Evolutionary conservation across 257 asterid genomes (phyloP).

Genomic region (Phtheirospermum japonicum): DNA sequence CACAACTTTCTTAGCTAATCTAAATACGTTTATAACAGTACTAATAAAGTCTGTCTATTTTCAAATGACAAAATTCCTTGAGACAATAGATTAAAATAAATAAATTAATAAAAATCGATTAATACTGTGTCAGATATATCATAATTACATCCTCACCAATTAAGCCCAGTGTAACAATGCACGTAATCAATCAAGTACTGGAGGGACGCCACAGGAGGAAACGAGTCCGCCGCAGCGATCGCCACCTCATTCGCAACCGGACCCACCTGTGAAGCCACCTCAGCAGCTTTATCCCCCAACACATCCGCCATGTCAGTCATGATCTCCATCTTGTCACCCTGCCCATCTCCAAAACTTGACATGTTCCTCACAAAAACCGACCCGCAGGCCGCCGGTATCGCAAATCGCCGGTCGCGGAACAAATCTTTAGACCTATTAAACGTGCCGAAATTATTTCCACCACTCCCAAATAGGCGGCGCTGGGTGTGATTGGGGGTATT

Average conservation of each 20-base stretch:
- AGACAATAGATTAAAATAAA: not conserved
- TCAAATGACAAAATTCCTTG: constrained; percentile 7
- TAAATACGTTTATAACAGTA: not conserved
- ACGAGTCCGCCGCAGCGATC: constrained; percentile 75
- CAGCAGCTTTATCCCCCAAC: constrained; percentile 48
- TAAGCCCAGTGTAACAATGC: constrained; percentile 57
- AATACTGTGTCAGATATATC: not conserved
- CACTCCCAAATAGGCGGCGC: constrained; percentile 28
- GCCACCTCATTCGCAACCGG: constrained; percentile 76
- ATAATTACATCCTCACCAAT: constrained; percentile 49
- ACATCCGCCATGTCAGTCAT: constrained; percentile 55
- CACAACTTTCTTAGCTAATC: not conserved
- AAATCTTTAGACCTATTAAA: constrained; percentile 31
- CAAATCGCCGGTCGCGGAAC: constrained; percentile 35
- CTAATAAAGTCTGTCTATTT: not conserved
- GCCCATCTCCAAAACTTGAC: constrained; percentile 54
- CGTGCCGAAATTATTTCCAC: constrained; percentile 26
- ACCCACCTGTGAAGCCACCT: constrained; percentile 42
- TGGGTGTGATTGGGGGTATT: constrained; percentile 35
- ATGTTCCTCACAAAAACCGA: constrained; percentile 45
- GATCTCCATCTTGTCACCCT: constrained; percentile 45
- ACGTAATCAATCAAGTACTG: constrained; percentile 72
- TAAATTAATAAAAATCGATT: not conserved
- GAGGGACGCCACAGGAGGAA: constrained; percentile 67
- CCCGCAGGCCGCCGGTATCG: constrained; percentile 40